Evolutionary conservation across 306 rosid genomes (phyloP).

Genomic region (Trifolium fragiferum): DNA sequence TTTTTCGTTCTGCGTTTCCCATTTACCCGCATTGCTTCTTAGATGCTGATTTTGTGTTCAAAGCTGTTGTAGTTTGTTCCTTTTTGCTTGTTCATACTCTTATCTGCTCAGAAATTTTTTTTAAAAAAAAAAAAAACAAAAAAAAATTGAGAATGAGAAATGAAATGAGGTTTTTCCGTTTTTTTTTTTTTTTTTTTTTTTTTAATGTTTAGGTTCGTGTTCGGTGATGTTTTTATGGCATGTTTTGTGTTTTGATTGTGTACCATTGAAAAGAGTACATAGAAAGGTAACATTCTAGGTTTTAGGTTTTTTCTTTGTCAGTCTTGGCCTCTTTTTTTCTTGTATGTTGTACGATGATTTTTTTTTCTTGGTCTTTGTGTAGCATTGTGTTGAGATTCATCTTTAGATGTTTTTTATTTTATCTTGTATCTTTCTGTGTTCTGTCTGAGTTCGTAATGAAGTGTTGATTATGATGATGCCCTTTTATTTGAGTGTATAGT

Average conservation of each 20-base stretch:
- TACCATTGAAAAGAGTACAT: not conserved
- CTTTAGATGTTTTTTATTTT: not conserved
- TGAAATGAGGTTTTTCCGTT: not conserved
- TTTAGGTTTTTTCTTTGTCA: not conserved
- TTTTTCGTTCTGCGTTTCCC: not conserved
- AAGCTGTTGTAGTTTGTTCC: not conserved
- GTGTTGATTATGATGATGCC: not conserved
- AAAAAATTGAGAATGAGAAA: not conserved
- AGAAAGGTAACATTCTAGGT: not conserved
- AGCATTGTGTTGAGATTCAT: not conserved
- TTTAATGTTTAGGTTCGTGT: not conserved
- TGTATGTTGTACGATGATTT: not conserved
- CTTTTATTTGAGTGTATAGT: not conserved
- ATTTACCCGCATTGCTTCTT: slow-evolving; percentile 29
- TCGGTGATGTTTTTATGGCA: not conserved
- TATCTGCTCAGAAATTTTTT: not conserved
- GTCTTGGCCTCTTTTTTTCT: not conserved
- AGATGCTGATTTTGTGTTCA: not conserved
- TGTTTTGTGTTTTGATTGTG: slow-evolving; percentile 6
- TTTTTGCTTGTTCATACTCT: not conserved
- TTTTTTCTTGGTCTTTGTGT: not conserved
- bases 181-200: not conserved
- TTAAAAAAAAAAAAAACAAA: not conserved
- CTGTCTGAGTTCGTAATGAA: slow-evolving; percentile 16
- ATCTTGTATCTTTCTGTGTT: not conserved